Base-by-base conservation (phyloP, 1,284 basidiomycete species). In the Rhodotorula sp. region DNA sequence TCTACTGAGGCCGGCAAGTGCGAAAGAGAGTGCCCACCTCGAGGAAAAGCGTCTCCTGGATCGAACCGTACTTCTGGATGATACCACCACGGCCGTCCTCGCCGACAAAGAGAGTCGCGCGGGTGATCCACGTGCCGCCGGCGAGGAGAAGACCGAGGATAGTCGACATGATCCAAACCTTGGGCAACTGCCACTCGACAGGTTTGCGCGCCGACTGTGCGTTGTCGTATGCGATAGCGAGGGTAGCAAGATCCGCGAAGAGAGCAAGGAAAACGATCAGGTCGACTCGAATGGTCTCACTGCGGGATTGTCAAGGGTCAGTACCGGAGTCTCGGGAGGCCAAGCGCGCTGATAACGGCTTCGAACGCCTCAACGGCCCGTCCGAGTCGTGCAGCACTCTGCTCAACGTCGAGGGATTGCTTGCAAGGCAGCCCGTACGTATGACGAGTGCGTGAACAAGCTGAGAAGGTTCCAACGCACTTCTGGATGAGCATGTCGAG, bases 161-260 rank as follows among this genome's bases (percentile, higher is more conserved):
- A 60, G 84, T 83, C 46, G 84, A 85, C 77, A 86, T 84, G 77
- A 86, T 81, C 85, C 85, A 86, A 62, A 86, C 85, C 81, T 85
- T 86, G 53, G 86, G 85, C 62, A 86, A 78, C 78, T 87, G 85
- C 86, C 86, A 87, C 78, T 87, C 85, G 71, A 87, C 86, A 17
- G 86, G 86, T 65, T 81, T 77, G 64, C 80, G 80, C 25, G 85
- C 83, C 76, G 82, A 83, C 17, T 85, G 85, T 16, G 86, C 85
- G 74, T 83, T 83, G 79, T 84, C 84, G 77, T 86, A 74, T 12
- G 74, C 71, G 54, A 76, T 76, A 44, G 74, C 70, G 67, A 77
- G 73, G 10, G 69, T 73, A 57, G 81, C 82, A 65, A 82, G 79
- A 73, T 86, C 86, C 65, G 86, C 86, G 77, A 86, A 87, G 71